A percentile compares a stretch with the other conserved stretches of the same genome.
Evolutionary conservation across 1,284 basidiomycete genomes (phyloP).

Genomic region (Apiotrichum gamsii): DNA sequence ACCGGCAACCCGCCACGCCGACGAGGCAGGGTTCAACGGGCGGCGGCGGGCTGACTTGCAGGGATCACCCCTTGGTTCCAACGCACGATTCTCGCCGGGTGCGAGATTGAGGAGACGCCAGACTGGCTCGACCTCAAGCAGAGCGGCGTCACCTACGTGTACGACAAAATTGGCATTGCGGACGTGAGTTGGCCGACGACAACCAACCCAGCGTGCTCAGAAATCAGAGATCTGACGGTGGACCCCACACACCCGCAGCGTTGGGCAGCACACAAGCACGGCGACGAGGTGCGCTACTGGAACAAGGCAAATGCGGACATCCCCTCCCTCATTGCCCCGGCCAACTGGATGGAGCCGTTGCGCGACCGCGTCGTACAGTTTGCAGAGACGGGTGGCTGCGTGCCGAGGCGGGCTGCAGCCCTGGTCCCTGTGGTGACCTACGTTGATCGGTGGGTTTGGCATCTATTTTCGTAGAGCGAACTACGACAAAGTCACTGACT

Average conservation of each 20-base stretch:
- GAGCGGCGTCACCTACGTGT: conserved; percentile 21
- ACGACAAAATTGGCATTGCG: conserved; percentile 27
- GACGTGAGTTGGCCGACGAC: too few relatives aligned
- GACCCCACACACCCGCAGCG: conserved; percentile 22
- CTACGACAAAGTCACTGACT: neutral
- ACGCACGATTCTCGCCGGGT: conserved; percentile 25
- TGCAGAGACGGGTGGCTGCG: conserved; percentile 14
- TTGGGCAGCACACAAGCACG: conserved; percentile 21
- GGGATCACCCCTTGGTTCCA: conserved; percentile 32
- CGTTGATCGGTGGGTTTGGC: conserved; percentile 15
- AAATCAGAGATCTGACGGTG: neutral
- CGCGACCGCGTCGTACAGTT: conserved; percentile 19
- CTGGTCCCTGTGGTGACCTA: conserved; percentile 30
- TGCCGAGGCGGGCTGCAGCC: conserved; percentile 8
- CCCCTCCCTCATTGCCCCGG: conserved; percentile 12
- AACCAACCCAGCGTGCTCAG: conserved; percentile 6
- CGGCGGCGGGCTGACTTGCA: neutral
- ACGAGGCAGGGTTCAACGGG: too few relatives aligned
- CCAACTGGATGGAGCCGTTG: conserved; percentile 27
- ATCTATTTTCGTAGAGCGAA: neutral
- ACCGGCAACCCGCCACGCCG: too few relatives aligned
- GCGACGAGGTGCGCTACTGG: conserved; percentile 17
- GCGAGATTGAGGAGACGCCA: conserved; percentile 22
- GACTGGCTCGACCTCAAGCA: conserved; percentile 22
- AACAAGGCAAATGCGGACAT: conserved; percentile 31